These are phyloP conservation scores for Aspergillus sojae DNA, from an alignment of 2,329 filamentous ascomycete genomes.

Conservation along the genomic window DNA sequence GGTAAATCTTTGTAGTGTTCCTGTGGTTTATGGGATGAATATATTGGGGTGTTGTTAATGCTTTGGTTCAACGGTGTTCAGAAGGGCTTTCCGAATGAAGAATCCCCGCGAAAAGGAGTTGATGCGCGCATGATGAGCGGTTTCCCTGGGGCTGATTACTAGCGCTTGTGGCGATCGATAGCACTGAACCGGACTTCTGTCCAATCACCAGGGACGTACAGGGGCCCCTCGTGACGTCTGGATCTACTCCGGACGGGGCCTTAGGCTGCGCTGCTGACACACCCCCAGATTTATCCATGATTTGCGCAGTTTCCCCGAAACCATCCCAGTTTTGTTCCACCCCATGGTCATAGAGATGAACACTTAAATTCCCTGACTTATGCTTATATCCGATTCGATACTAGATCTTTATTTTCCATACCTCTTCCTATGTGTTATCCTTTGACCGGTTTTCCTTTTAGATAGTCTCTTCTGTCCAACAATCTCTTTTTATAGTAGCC, in stretches of 20 bases:
- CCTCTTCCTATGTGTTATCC: not conserved
- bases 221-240: constrained; percentile 6
- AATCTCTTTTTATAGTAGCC: not conserved
- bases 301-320: not conserved
- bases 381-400: not conserved
- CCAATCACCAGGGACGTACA: not conserved
- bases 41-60: not conserved
- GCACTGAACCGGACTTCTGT: not conserved
- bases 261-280: constrained; percentile 5
- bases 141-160: not conserved
- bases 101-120: not conserved
- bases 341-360: not conserved
- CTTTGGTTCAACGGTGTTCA: not conserved
- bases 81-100: not conserved
- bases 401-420: not conserved
- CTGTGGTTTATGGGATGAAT: not conserved
- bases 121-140: not conserved
- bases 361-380: not conserved
- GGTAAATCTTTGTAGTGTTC: not conserved
- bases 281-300: not conserved
- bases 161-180: not conserved
- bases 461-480: not conserved
- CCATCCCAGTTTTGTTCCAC: not conserved
- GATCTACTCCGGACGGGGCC: constrained; percentile 3
- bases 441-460: not conserved